Evolutionary conservation across 176 grass and related monocot species (phyloP).

Genomic region (Oryza brachyantha): DNA sequence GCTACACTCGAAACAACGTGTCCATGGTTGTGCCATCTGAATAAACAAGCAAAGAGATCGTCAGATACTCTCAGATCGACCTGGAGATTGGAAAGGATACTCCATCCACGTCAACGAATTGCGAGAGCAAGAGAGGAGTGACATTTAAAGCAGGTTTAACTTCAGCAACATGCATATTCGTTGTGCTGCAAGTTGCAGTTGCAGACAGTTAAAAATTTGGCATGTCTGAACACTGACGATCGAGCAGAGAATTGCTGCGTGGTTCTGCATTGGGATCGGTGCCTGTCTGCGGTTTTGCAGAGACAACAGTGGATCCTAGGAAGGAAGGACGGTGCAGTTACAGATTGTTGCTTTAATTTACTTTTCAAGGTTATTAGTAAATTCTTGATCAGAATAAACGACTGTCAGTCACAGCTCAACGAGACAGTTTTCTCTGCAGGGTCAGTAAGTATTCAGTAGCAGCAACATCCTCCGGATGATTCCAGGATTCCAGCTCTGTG

Average conservation of each 20-base stretch:
- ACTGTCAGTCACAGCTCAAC: not conserved
- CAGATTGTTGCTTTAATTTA: not conserved
- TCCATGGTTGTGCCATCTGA: constrained; percentile 6
- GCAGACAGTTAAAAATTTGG: not conserved
- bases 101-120: not conserved
- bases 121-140: not conserved
- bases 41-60: constrained; percentile 14
- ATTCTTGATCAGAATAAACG: not conserved
- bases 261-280: constrained; percentile 33
- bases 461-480: not conserved
- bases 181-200: not conserved
- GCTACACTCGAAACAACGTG: not conserved
- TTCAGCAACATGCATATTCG: not conserved
- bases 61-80: not conserved
- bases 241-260: not conserved
- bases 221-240: not conserved
- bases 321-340: not conserved
- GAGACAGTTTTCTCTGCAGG: not conserved
- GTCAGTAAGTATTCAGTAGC: too few species aligned
- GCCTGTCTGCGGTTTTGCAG: not conserved
- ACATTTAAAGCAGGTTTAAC: not conserved
- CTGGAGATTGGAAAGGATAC: not conserved
- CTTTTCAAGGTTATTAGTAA: not conserved
- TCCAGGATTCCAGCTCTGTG: not conserved
- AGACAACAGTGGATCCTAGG: constrained; percentile 29